Conservation (phyloP, 2,329 filamentous ascomycete species). For the Aspergillus intermedius region DNA sequence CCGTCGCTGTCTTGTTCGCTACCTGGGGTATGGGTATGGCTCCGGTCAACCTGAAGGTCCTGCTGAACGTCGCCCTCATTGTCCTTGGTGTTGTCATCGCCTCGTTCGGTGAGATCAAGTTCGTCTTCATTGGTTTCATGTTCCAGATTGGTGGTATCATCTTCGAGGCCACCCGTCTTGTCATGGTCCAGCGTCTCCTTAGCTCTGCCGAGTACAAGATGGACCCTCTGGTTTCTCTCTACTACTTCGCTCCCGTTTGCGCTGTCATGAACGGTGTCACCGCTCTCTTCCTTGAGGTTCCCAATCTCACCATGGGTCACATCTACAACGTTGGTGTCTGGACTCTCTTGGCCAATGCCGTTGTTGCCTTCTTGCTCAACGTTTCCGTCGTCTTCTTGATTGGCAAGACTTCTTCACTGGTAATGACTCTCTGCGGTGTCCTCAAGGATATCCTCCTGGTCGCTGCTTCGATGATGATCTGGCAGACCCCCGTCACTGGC, state of each 20-base stretch:
- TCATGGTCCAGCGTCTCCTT: slow-evolving; percentile 80
- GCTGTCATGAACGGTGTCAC: slow-evolving; percentile 71
- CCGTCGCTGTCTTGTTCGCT: slow-evolving; percentile 83
- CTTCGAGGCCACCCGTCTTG: slow-evolving; percentile 73
- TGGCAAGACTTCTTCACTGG: slow-evolving; percentile 77
- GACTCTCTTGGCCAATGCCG: slow-evolving; percentile 65
- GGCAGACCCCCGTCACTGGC: slow-evolving; percentile 62
- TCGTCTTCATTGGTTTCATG: slow-evolving; percentile 58
- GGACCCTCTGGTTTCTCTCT: slow-evolving; percentile 80
- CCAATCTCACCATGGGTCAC: slow-evolving; percentile 59
- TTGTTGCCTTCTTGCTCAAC: slow-evolving; percentile 73
- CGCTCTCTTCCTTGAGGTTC: slow-evolving; percentile 62
- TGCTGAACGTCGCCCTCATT: slow-evolving; percentile 90
- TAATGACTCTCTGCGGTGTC: slow-evolving; percentile 78
- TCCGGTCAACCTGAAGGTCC: slow-evolving; percentile 74
- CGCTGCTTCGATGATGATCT: slow-evolving; percentile 67
- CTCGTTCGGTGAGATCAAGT: slow-evolving; percentile 91
- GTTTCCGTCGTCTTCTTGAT: slow-evolving; percentile 82
- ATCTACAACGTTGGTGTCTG: slow-evolving; percentile 59
- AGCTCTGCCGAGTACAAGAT: slow-evolving; percentile 75
- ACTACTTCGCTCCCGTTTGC: slow-evolving; percentile 84
- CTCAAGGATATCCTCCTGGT: slow-evolving; percentile 85
- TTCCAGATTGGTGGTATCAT: slow-evolving; percentile 69
- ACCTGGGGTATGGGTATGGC: slow-evolving; percentile 83
- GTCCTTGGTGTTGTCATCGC: slow-evolving; percentile 92